phyloP scores from a whole-genome alignment of 2,329 filamentous ascomycete species.

The Venturia pyrina region DNA sequence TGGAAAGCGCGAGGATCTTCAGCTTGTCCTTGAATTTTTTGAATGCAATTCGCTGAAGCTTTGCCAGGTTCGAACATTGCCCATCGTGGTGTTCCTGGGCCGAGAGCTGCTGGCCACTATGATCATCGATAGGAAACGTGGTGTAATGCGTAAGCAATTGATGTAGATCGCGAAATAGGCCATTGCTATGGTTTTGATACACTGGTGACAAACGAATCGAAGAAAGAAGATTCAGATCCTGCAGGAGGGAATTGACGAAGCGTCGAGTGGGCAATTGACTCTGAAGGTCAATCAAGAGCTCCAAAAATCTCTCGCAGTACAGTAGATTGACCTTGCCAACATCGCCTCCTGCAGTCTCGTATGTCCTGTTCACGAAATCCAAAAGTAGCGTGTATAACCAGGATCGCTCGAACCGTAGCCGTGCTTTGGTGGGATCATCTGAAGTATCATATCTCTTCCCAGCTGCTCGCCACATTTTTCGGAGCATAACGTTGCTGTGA shows the following conservation, averaged over 20 bases:
- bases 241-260: slow-evolving; percentile 81
- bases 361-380: slow-evolving; percentile 69
- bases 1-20: slow-evolving; percentile 82
- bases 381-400: slow-evolving; percentile 85
- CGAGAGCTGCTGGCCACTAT: slow-evolving; percentile 68
- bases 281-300: slow-evolving; percentile 81
- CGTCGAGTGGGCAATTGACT: slow-evolving; percentile 89
- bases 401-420: slow-evolving; percentile 79
- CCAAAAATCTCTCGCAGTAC: slow-evolving; percentile 89
- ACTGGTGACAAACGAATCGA: slow-evolving; percentile 69
- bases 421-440: slow-evolving; percentile 68
- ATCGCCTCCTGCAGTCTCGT: slow-evolving; percentile 32
- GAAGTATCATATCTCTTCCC: slow-evolving; percentile 78
- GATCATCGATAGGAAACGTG: slow-evolving; percentile 83
- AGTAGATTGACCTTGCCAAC: slow-evolving; percentile 50
- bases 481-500: slow-evolving; percentile 61
- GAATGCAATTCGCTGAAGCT: slow-evolving; percentile 66
- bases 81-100: slow-evolving; percentile 64
- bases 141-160: slow-evolving; percentile 77
- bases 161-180: slow-evolving; percentile 70
- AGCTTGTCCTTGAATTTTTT: slow-evolving; percentile 83
- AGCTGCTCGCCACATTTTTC: slow-evolving; percentile 84
- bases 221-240: slow-evolving; percentile 74
- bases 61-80: slow-evolving; percentile 68
- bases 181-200: slow-evolving; percentile 64